Evolutionary conservation across 2,329 filamentous ascomycete species (phyloP).

Genomic region (Talaromyces verruculosus): DNA sequence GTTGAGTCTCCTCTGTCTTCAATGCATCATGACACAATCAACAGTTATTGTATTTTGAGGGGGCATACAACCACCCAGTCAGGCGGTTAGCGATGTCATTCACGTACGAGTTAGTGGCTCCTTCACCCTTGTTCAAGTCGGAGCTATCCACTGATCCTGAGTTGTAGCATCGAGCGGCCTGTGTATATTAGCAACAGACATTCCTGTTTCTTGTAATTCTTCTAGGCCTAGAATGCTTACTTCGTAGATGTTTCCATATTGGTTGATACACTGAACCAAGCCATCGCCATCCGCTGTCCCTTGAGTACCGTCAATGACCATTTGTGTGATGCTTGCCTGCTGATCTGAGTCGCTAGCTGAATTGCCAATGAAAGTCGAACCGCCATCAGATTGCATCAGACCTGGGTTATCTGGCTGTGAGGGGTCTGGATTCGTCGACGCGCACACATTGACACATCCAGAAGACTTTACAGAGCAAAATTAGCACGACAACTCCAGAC

Average conservation of each 20-base stretch:
- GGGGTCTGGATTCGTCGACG: conserved; percentile 15
- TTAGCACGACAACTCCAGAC: neutral
- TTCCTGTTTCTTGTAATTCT: neutral
- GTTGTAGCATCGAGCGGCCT: conserved; percentile 21
- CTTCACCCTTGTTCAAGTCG: conserved; percentile 16
- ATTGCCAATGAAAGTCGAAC: conserved; percentile 18
- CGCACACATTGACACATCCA: conserved; percentile 20
- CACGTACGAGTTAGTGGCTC: conserved; percentile 19
- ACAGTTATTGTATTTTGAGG: conserved; percentile 8
- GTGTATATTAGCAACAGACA: neutral
- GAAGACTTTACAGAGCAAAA: neutral
- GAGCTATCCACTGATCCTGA: conserved; percentile 20
- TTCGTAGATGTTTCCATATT: conserved; percentile 20
- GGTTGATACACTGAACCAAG: conserved; percentile 19
- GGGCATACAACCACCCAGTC: conserved; percentile 18
- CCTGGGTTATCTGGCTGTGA: conserved; percentile 19
- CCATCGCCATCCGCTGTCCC: conserved; percentile 17
- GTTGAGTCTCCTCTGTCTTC: neutral
- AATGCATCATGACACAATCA: neutral
- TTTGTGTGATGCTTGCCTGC: conserved; percentile 18
- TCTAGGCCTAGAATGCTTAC: neutral
- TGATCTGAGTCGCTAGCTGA: conserved; percentile 6
- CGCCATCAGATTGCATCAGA: conserved; percentile 20
- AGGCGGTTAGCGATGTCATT: conserved; percentile 19
- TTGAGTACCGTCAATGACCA: conserved; percentile 19